Evolutionary conservation across 441 rosid species (phyloP), one percentile per base, ranked within the genome.

Genomic region (Biscutella laevigata): DNA sequence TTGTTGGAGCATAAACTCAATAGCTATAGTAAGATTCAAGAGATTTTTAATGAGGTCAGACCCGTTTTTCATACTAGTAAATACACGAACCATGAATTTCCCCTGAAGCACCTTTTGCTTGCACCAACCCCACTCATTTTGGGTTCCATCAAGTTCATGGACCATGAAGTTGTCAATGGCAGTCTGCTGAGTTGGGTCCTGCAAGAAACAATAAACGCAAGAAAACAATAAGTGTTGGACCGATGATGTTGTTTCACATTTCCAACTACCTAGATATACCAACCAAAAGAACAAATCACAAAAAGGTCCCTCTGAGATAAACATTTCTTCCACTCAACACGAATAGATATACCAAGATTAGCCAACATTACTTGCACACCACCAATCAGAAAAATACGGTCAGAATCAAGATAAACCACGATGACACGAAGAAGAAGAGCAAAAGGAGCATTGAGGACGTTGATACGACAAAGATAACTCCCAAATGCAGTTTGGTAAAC

Each of bases 341-440:
- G n/a, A n/a, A n/a, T n/a, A n/a, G 37, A 36, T 32, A 59, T 44
- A 20, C 14, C 24, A 52, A 52, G 49, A 46, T 29, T 37, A 10
- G 30, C 5, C 42, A 61, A 48, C 39, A 4, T 66, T 72, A 90
- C 98, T 95, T 90, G 86, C 52, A 81, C 44, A 44, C 98, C 96
- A 47, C 98, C 98, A 45, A 90, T 76, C 88, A 78, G 83, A 90
- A 90, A 68, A 90, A 83, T 33, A 83, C 66, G 59, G 84, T 76
- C 55, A 90, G 77, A 72, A 90, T 56, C 95, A 89, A 66, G 55
- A 90, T 72, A 66, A 90, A 86, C 98, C 98, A 90, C 42, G 82
- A 69, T 45, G 98, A 84, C 98, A 90, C 89, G 67, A 89, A 89
- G 72, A 84, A 89, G 79, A 73, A 89, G 28, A 94, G 97, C 59